Evolutionary conservation across 495 filamentous ascomycete genomes (phyloP), one percentile per base, ranked within the genome.

Genomic region (Podospora sp.): DNA sequence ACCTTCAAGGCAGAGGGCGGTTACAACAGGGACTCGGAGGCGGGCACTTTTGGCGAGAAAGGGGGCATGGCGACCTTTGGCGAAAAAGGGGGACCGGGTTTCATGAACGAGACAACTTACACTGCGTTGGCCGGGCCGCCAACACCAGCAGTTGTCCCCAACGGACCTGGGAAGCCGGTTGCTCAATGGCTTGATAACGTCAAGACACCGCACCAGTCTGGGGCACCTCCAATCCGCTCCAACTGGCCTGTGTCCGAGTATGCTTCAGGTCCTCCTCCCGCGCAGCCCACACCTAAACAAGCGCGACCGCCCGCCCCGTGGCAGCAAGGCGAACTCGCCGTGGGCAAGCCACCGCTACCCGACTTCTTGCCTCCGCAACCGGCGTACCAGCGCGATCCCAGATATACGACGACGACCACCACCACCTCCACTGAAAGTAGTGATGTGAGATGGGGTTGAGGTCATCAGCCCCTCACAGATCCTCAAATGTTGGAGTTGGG

Each of bases 91-190:
- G 16, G 29, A 26, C 50, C 27, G 22, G 60, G 50, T 20, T 67
- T 70, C 29, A 35, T 70, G 59, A 68, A 74, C 52, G 70, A 72
- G 26, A 69, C 69, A 21, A 63, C 69, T 0, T 74, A 72, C 40
- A 60, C 56, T 4, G 67, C 72, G 6, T 60, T 72, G 0, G 69
- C 66, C 4, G 69, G 71, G 14, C 64, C 65, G 11, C 65, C 35
- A 1, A 68, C 71, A 2, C 69, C 71, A 0, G 26, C 29, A 0
- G 51, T 50, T 22, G 24, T 27, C 8, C 60, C 71, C 11, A 36
- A 18, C 12, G 60, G 36, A 2, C 21, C n/a, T 22, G n/a, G 46
- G 16, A 69, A 71, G 53, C 71, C 69, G 1, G 66, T 71, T 21
- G 52, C 64, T 36, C 40, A 46, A 16, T 73, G 71, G 71, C 57